Percentiles rank a stretch among this genome's conserved stretches.
phyloP scores from a whole-genome alignment of 2,329 filamentous ascomycete genomes.

The Didymella lethalis region DNA sequence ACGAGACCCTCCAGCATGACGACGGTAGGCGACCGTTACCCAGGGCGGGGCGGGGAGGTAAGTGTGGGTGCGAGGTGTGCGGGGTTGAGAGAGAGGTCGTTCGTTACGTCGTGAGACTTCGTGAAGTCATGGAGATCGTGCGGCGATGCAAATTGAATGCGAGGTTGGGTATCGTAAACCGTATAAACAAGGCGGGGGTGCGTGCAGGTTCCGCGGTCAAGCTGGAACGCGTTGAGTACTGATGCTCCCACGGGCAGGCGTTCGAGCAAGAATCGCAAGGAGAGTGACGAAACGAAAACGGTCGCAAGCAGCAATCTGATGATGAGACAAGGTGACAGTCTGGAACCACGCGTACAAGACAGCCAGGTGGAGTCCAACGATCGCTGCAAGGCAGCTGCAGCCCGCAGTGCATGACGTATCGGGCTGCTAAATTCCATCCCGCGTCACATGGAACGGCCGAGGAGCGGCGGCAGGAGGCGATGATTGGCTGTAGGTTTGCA shows the following conservation, averaged over 20 bases:
- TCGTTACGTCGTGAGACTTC: constrained; percentile 42
- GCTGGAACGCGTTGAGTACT: constrained; percentile 23
- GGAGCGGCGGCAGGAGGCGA: constrained; percentile 28
- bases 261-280: constrained; percentile 25
- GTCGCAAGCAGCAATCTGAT: constrained; percentile 26
- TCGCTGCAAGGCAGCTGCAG: constrained; percentile 46
- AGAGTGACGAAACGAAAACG: constrained; percentile 34
- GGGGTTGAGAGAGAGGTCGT: constrained; percentile 30
- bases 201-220: constrained; percentile 15
- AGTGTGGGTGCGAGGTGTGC: constrained; percentile 24
- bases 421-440: constrained; percentile 27
- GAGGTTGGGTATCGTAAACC: constrained; percentile 36
- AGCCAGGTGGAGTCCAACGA: constrained; percentile 35
- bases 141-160: constrained; percentile 28
- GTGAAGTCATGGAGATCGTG: constrained; percentile 45
- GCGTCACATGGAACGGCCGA: constrained; percentile 33
- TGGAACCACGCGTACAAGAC: constrained; percentile 33
- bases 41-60: constrained; percentile 65
- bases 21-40: constrained; percentile 70
- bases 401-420: constrained; percentile 48
- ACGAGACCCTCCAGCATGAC: constrained; percentile 97
- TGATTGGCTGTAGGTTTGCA: constrained; percentile 24
- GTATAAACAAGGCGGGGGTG: constrained; percentile 37
- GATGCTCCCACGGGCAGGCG: constrained; percentile 24
- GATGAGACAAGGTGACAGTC: constrained; percentile 27